phyloP scores from a whole-genome alignment of 140 eudicot species.

The Artemisia princeps region DNA sequence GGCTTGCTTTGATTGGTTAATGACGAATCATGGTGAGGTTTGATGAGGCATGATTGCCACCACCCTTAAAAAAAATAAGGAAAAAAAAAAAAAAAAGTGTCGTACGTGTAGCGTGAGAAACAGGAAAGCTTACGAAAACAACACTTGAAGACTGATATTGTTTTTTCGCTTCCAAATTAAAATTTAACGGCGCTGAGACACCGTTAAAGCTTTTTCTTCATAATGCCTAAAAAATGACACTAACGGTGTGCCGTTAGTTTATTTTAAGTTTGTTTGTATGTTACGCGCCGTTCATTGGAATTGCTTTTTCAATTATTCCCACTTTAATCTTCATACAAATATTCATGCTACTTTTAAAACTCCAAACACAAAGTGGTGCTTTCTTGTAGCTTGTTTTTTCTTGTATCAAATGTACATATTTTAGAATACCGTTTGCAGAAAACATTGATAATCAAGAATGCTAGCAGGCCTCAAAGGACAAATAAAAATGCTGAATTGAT shows the following conservation, averaged over 20 bases:
- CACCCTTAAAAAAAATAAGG: background rate
- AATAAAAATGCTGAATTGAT: too few relatives aligned
- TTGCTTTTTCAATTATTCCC: conserved; percentile 30
- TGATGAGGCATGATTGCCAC: too few relatives aligned
- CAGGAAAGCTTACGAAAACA: conserved; percentile 10
- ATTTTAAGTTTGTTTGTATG: conserved; percentile 8
- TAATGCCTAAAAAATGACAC: conserved; percentile 14
- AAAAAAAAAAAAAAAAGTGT: background rate
- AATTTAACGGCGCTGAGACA: conserved; percentile 11
- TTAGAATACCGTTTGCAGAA: too few relatives aligned
- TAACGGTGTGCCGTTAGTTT: conserved; percentile 11
- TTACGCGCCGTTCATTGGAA: conserved; percentile 29
- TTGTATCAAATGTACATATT: too few relatives aligned
- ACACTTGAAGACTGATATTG: background rate
- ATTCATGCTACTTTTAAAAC: background rate
- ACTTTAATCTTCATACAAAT: conserved; percentile 13
- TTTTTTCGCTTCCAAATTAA: background rate
- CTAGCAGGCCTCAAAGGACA: too few relatives aligned
- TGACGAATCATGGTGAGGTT: too few relatives aligned
- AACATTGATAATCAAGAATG: too few relatives aligned
- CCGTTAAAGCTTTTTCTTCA: conserved; percentile 5
- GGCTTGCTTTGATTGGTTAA: too few relatives aligned
- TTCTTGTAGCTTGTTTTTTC: too few relatives aligned
- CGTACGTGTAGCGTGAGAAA: conserved; percentile 9
- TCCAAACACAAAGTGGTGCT: too few relatives aligned